These are phyloP conservation scores for Epicoccum nigrum DNA, from an alignment of 2,329 filamentous ascomycete genomes.

Conservation along the genomic window DNA sequence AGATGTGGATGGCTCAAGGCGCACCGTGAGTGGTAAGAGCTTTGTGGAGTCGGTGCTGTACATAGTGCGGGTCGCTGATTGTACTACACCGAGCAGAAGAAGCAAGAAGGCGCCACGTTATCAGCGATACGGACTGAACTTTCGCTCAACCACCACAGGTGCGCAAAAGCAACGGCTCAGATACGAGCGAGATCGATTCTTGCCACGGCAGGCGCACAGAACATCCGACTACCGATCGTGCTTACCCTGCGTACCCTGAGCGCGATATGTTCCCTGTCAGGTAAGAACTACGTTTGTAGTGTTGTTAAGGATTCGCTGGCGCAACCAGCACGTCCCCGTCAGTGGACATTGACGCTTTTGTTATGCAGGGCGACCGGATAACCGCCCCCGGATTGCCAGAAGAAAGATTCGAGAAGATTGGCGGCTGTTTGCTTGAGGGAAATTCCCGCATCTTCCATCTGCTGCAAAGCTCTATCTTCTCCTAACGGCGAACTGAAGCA, in stretches of 20 bases:
- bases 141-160: neutral
- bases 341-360: constrained; percentile 1
- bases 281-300: constrained; percentile 8
- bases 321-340: constrained; percentile 2
- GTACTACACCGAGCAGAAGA: constrained; percentile 1
- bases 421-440: constrained; percentile 3
- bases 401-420: constrained; percentile 6
- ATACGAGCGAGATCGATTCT: constrained; percentile 5
- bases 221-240: constrained; percentile 14
- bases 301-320: constrained; percentile 1
- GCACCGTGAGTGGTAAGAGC: neutral
- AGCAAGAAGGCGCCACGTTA: neutral
- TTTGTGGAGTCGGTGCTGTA: constrained; percentile 5
- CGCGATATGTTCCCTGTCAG: constrained; percentile 12
- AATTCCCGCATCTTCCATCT: neutral
- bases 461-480: neutral
- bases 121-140: neutral
- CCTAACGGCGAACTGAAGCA: neutral
- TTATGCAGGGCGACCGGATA: constrained; percentile 16
- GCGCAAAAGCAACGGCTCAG: neutral
- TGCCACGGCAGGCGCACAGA: constrained; percentile 6
- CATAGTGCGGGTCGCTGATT: constrained; percentile 1
- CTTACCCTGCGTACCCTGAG: constrained; percentile 10
- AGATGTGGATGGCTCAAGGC: neutral
- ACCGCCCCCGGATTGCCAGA: constrained; percentile 16